A percentile compares a stretch with the other conserved stretches of the same genome.
These are phyloP conservation scores for Camelina laxa DNA, from an alignment of 345 rosid species.

Conservation along the genomic window DNA sequence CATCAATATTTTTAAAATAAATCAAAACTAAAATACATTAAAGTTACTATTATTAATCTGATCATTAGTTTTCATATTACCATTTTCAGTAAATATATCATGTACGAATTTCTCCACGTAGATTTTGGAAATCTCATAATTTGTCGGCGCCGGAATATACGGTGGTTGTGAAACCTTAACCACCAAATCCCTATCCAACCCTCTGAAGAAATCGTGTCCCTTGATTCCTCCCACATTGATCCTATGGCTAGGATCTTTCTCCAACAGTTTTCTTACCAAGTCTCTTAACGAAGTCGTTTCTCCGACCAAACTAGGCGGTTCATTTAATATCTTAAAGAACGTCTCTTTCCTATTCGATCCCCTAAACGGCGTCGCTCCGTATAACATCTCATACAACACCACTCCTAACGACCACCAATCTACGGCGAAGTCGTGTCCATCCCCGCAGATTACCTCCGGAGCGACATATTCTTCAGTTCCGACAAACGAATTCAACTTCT, in stretches of 20 bases:
- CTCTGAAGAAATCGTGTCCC: slow-evolving; percentile 66
- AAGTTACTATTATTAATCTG: background rate
- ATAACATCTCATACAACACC: slow-evolving; percentile 79
- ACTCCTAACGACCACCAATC: slow-evolving; percentile 94
- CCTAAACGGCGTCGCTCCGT: slow-evolving; percentile 76
- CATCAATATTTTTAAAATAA: background rate
- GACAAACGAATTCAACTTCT: slow-evolving; percentile 78
- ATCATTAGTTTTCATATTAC: slow-evolving; percentile 13
- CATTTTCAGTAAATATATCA: slow-evolving; percentile 43
- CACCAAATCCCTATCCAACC: slow-evolving; percentile 62
- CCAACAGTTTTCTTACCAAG: slow-evolving; percentile 56
- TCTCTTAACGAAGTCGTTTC: slow-evolving; percentile 74
- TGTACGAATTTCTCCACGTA: slow-evolving; percentile 68
- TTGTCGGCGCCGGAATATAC: slow-evolving; percentile 52
- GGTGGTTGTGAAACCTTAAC: slow-evolving; percentile 62
- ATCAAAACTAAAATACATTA: slow-evolving; percentile 5
- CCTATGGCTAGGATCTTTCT: slow-evolving; percentile 66
- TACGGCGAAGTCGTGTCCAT: slow-evolving; percentile 77
- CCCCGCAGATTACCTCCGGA: slow-evolving; percentile 72
- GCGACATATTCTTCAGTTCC: slow-evolving; percentile 94
- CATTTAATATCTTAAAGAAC: slow-evolving; percentile 57
- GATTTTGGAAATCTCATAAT: slow-evolving; percentile 30
- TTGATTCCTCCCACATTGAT: slow-evolving; percentile 60
- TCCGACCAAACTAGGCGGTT: slow-evolving; percentile 60
- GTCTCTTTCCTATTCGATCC: slow-evolving; percentile 70